phyloP scores from a whole-genome alignment of 2,329 filamentous ascomycete species.

The Fusarium sp. region DNA sequence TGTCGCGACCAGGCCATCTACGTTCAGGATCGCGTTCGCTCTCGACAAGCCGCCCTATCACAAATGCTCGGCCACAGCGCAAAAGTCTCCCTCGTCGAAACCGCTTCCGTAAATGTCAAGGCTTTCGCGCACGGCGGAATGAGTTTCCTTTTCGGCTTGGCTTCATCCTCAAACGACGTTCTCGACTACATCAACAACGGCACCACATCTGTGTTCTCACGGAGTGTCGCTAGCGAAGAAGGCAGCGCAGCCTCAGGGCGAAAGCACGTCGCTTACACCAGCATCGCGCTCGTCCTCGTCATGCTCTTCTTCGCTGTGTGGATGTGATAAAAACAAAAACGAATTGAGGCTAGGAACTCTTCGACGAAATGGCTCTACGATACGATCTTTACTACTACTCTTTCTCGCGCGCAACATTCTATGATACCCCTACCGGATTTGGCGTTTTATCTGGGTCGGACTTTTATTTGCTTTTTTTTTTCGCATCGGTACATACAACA shows the following conservation, averaged over 20 bases:
- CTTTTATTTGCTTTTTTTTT: slow-evolving; percentile 23
- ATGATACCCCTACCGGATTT: slow-evolving; percentile 46
- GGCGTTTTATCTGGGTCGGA: slow-evolving; percentile 43
- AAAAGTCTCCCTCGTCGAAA: slow-evolving; percentile 88
- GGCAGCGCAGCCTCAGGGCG: slow-evolving; percentile 67
- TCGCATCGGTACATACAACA: slow-evolving; percentile 3
- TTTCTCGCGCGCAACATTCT: slow-evolving; percentile 31
- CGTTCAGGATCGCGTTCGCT: slow-evolving; percentile 76
- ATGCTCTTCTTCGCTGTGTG: slow-evolving; percentile 47
- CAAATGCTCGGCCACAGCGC: slow-evolving; percentile 82
- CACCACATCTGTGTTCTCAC: slow-evolving; percentile 83
- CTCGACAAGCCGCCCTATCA: slow-evolving; percentile 81
- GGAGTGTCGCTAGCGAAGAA: slow-evolving; percentile 73
- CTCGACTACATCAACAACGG: slow-evolving; percentile 90
- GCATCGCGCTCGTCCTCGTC: slow-evolving; percentile 44
- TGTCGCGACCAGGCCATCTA: slow-evolving; percentile 80
- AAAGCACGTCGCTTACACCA: slow-evolving; percentile 45
- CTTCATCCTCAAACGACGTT: slow-evolving; percentile 77
- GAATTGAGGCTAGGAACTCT: not conserved
- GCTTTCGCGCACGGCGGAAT: slow-evolving; percentile 83
- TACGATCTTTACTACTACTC: slow-evolving; percentile 9
- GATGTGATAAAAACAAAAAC: slow-evolving; percentile 32
- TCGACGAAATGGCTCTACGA: slow-evolving; percentile 1
- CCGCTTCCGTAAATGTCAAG: slow-evolving; percentile 77
- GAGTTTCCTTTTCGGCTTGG: slow-evolving; percentile 86